Base-by-base conservation (phyloP, 1,284 basidiomycete species). In the Cryptococcus sp. region DNA sequence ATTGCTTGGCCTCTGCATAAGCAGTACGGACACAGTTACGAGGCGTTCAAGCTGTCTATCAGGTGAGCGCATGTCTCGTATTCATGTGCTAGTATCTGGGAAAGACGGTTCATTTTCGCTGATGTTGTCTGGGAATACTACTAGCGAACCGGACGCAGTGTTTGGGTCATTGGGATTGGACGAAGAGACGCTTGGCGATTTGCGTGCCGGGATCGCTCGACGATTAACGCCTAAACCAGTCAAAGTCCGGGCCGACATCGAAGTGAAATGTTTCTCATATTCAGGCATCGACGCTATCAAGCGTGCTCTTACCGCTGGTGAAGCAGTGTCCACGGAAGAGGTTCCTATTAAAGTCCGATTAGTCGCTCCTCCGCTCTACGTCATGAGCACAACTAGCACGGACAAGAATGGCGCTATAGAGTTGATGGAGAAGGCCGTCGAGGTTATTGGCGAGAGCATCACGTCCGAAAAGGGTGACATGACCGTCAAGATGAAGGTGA, bases 261-360 rank as follows among this genome's bases (percentile, higher is more conserved):
- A 99, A 79, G 82, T 99, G 54, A 97, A 93, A 43, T 99, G 95
- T 80, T 99, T 97, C 79, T 89, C 89, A 5, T 94, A 93, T 58
- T 87, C 90, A 38, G 96, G 96, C n/a, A 99, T 99, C 74, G 93
- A 97, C 71, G 94, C 95, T 3, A 97, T 99, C 79, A 93, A 93
- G 80, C 87, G 87, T 55, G 95, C 96, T 0, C 83, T 99, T 46
- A 84, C 86, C 52, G 89, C 90, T 3, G 95, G 94, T 20, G 96
- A 99, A 78, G 78, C 81, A 3, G 85, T 91, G 62, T 91, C 91
- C 71, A 95, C 85, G 22, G 91, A 94, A 64, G 84, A 87, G 0
- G 93, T 99, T 1, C 95, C 95, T 0, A 97, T 99, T 81, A 97
- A 96, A 80, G 93, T 96, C 57, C 92, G 94, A 77, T 83, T 99